Percentiles rank a stretch among this genome's conserved stretches.
phyloP scores from a whole-genome alignment of 805 yeast species.

The Cyberlindnera mississippiensis region DNA sequence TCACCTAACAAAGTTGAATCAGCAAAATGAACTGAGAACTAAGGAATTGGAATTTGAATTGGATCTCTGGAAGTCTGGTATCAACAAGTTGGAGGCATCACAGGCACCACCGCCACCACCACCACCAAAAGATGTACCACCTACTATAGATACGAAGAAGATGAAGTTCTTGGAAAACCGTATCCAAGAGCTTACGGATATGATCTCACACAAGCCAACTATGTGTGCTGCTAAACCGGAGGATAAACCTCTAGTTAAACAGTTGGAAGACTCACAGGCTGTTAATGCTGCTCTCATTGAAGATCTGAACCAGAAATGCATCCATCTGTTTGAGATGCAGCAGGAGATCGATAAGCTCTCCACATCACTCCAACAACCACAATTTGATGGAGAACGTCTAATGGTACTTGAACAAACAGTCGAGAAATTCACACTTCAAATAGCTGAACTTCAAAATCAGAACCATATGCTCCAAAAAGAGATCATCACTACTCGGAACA shows the following conservation, averaged over 20 bases:
- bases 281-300: slow-evolving; percentile 18
- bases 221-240: not conserved
- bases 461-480: slow-evolving; percentile 56
- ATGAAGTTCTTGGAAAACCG: slow-evolving; percentile 10
- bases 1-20: slow-evolving; percentile 17
- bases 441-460: slow-evolving; percentile 59
- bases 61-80: slow-evolving; percentile 24
- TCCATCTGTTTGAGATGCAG: slow-evolving; percentile 37
- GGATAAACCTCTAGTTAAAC: slow-evolving; percentile 5
- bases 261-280: slow-evolving; percentile 19
- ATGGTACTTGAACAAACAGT: slow-evolving; percentile 55
- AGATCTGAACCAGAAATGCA: slow-evolving; percentile 28
- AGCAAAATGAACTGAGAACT: slow-evolving; percentile 14
- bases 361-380: slow-evolving; percentile 28
- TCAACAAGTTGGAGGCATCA: slow-evolving; percentile 7
- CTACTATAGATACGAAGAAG: slow-evolving; percentile 2
- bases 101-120: not conserved
- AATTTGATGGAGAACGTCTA: slow-evolving; percentile 40
- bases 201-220: slow-evolving; percentile 16
- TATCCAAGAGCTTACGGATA: slow-evolving; percentile 14
- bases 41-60: slow-evolving; percentile 22
- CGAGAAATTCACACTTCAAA: slow-evolving; percentile 51
- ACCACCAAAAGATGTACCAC: slow-evolving; percentile 6
- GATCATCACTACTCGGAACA: slow-evolving; percentile 47
- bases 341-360: slow-evolving; percentile 37